These are phyloP conservation scores for Chaetoceros muelleri DNA, from an alignment of 108 stramenopile genomes.

Conservation along the genomic window DNA sequence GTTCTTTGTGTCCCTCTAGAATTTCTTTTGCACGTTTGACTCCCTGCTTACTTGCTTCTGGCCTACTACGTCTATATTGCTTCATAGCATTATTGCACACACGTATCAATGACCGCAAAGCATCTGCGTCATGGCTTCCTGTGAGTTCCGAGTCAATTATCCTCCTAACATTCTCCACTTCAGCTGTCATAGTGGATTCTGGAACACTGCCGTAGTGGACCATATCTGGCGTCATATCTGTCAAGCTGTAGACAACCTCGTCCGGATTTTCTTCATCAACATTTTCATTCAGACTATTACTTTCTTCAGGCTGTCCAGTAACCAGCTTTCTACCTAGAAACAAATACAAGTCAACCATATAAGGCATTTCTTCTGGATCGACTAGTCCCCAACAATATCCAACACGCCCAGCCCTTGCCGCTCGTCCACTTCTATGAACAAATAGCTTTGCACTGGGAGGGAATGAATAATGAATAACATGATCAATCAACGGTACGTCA, in stretches of 20 bases:
- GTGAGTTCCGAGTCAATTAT: constrained; percentile 72
- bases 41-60: constrained; percentile 79
- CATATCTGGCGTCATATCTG: constrained; percentile 92
- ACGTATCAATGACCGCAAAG: constrained; percentile 42
- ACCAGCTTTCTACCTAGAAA: constrained; percentile 84
- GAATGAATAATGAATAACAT: constrained; percentile 96
- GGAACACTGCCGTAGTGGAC: constrained; percentile 96
- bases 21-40: constrained; percentile 77
- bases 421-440: constrained; percentile 92
- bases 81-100: constrained; percentile 87
- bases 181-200: constrained; percentile 80
- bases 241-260: constrained; percentile 64
- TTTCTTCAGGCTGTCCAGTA: constrained; percentile 13
- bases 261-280: constrained; percentile 10
- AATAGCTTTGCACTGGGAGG: constrained; percentile 92
- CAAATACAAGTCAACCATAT: constrained; percentile 94
- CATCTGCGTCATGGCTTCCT: constrained; percentile 56
- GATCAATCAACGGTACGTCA: constrained; percentile 96
- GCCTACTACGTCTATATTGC: constrained; percentile 88
- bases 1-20: constrained; percentile 64
- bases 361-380: constrained; percentile 94
- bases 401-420: constrained; percentile 85
- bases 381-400: constrained; percentile 88
- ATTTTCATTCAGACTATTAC: constrained; percentile 13
- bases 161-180: constrained; percentile 85